Percentiles rank a stretch among this genome's conserved stretches.
phyloP scores from a whole-genome alignment of 306 rosid genomes.

The Cicer judaicum region DNA sequence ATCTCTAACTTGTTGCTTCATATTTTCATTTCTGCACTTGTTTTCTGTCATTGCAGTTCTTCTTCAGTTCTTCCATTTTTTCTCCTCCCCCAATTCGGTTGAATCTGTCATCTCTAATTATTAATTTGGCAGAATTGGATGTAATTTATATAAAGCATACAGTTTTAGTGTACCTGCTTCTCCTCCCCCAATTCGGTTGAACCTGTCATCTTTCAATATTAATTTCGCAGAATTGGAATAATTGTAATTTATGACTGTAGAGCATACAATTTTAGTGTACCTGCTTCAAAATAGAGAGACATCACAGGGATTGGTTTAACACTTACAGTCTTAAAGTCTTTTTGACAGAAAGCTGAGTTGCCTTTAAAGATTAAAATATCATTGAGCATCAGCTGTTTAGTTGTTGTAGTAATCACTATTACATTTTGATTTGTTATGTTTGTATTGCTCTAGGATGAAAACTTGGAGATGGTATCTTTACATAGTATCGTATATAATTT shows the following conservation, averaged over 20 bases:
- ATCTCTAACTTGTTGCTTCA: conserved; percentile 25
- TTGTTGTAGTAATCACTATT: conserved; percentile 30
- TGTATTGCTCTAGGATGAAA: conserved; percentile 58
- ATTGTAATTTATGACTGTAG: conserved; percentile 14
- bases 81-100: background rate
- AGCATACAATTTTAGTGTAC: background rate
- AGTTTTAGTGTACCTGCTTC: background rate
- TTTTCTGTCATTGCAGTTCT: conserved; percentile 2
- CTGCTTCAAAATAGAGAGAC: background rate
- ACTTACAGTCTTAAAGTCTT: background rate
- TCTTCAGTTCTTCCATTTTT: background rate
- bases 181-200: conserved; percentile 3
- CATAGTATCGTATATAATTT: conserved; percentile 61
- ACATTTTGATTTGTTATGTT: conserved; percentile 10
- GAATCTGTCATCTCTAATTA: conserved; percentile 1
- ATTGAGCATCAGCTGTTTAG: conserved; percentile 23
- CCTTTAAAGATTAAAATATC: conserved; percentile 16
- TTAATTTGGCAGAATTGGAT: conserved; percentile 24
- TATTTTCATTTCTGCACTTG: background rate
- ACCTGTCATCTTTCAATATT: background rate
- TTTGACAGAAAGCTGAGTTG: conserved; percentile 7
- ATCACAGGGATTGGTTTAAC: conserved; percentile 24
- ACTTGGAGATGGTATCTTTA: conserved; percentile 58
- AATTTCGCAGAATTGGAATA: conserved; percentile 16
- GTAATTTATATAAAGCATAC: conserved; percentile 16